phyloP scores from a whole-genome alignment of 352 stramenopile genomes.

The Halophytophthora batemanensis region DNA sequence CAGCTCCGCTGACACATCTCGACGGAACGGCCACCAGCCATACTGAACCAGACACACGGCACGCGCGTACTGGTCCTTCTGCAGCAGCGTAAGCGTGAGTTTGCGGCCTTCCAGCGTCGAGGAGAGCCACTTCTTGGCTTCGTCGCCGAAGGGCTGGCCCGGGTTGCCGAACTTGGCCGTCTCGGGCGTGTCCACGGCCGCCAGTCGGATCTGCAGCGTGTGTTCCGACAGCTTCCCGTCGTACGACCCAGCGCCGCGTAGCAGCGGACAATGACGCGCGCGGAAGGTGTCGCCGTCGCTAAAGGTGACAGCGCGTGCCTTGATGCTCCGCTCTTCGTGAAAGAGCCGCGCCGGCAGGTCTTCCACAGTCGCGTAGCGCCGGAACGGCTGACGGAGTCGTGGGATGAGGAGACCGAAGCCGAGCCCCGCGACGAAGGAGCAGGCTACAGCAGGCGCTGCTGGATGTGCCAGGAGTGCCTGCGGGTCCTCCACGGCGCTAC shows the following conservation, averaged over 20 bases:
- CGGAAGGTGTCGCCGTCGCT: constrained; percentile 87
- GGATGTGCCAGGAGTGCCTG: constrained; percentile 35
- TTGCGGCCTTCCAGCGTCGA: constrained; percentile 40
- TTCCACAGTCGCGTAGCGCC: constrained; percentile 69
- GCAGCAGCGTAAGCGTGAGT: constrained; percentile 74
- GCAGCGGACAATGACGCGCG: constrained; percentile 59
- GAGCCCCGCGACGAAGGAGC: constrained; percentile 55
- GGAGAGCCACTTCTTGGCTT: constrained; percentile 72
- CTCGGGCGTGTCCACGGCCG: constrained; percentile 84
- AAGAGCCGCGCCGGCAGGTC: constrained; percentile 77
- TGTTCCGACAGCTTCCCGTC: constrained; percentile 68
- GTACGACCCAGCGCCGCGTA: constrained; percentile 35
- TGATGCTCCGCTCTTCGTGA: constrained; percentile 52
- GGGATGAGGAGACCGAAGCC: constrained; percentile 56
- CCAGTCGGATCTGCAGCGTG: constrained; percentile 83
- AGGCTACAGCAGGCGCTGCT: constrained; percentile 31
- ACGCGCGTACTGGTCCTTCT: constrained; percentile 84
- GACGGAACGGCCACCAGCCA: constrained; percentile 70
- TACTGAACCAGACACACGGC: constrained; percentile 84
- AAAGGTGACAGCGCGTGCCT: constrained; percentile 47
- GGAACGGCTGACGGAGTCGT: constrained; percentile 59
- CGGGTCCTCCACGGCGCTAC: constrained; percentile 7
- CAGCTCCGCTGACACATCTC: constrained; percentile 79
- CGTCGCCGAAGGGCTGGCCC: constrained; percentile 73
- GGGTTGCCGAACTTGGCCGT: constrained; percentile 81